Evolutionary conservation across 2,329 filamentous ascomycete species (phyloP).

Genomic region (Stagonosporopsis tanaceti): DNA sequence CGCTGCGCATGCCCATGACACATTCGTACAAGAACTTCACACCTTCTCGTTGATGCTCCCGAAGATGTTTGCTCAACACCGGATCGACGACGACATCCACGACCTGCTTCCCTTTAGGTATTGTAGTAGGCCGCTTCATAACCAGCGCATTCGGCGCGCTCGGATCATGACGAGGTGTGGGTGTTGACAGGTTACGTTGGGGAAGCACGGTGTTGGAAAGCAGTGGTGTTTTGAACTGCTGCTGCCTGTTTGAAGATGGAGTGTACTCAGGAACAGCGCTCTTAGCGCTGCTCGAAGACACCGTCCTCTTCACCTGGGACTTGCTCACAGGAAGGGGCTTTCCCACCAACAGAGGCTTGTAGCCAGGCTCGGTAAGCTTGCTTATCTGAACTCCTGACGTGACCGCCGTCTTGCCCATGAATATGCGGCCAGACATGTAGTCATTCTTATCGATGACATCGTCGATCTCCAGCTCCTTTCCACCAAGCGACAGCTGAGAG

Average conservation of each 20-base stretch:
- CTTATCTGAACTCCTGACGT: slow-evolving; percentile 27
- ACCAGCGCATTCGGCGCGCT: slow-evolving; percentile 66
- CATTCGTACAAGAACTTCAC: slow-evolving; percentile 78
- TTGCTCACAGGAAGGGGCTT: slow-evolving; percentile 12
- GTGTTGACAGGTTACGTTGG: slow-evolving; percentile 56
- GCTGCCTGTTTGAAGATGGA: slow-evolving; percentile 50
- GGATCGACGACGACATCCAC: slow-evolving; percentile 79
- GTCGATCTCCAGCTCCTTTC: slow-evolving; percentile 75
- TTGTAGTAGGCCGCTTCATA: slow-evolving; percentile 68
- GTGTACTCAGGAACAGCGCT: slow-evolving; percentile 50
- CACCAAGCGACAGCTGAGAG: slow-evolving; percentile 67
- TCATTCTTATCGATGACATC: slow-evolving; percentile 67
- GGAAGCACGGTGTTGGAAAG: slow-evolving; percentile 61
- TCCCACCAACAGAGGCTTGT: slow-evolving; percentile 23
- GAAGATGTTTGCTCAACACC: slow-evolving; percentile 66
- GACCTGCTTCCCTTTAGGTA: slow-evolving; percentile 68
- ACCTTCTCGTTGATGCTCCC: slow-evolving; percentile 73
- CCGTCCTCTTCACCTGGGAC: slow-evolving; percentile 29
- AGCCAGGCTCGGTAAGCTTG: slow-evolving; percentile 25
- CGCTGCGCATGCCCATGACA: slow-evolving; percentile 74
- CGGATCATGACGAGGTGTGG: slow-evolving; percentile 72
- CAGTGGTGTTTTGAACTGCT: slow-evolving; percentile 69
- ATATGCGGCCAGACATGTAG: slow-evolving; percentile 60
- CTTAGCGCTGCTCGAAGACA: slow-evolving; percentile 30
- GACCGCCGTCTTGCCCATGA: slow-evolving; percentile 44